Evolutionary conservation across 305 asterid genomes (phyloP), one percentile per base, ranked within the genome.

Genomic region (Stenogyne calaminthoides): DNA sequence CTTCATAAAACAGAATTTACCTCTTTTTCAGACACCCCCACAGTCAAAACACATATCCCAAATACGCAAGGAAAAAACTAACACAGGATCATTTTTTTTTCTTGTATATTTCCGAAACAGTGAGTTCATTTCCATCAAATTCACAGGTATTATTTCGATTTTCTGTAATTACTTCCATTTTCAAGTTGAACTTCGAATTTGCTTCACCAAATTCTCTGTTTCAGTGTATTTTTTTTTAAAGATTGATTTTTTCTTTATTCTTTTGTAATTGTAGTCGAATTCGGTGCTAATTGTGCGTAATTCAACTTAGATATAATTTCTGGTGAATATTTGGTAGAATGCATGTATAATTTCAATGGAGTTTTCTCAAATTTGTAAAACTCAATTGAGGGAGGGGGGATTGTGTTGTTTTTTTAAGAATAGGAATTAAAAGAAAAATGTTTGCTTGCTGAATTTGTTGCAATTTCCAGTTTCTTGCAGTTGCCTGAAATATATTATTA

Each of bases 81-180:
- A 62, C 9, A 9, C 9, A 36, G 32, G 29, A 34, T 60, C 63
- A 57, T 60, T 3, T 3, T 2, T 46, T 10, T 36, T 34, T 20
- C 42, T 29, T 60, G 44, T 32, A 32, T 60, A 16, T 8, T 36
- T 46, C 54, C 54, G 55, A 7, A 42, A 34, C 57, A 3, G 55
- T 9, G 27, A n/a, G 19, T 64, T 10, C 59, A 57, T 56, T 64
- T 70, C 15, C 3, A 29, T 46, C 64, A 44, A 42, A 70, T 70
- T 64, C 68, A 20, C 49, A 57, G 70, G 69, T 72, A 22, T 40
- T 59, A n/a, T n/a, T n/a, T n/a, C n/a, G n/a, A n/a, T n/a, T n/a
- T n/a, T n/a, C n/a, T 37, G 1, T 54, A 37, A 55, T 65, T 36
- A 25, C 66, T 56, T 71, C 60, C 64, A 34, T 58, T 73, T 58